phyloP scores from a whole-genome alignment of 352 stramenopile species.

The Pythium chondricola region DNA sequence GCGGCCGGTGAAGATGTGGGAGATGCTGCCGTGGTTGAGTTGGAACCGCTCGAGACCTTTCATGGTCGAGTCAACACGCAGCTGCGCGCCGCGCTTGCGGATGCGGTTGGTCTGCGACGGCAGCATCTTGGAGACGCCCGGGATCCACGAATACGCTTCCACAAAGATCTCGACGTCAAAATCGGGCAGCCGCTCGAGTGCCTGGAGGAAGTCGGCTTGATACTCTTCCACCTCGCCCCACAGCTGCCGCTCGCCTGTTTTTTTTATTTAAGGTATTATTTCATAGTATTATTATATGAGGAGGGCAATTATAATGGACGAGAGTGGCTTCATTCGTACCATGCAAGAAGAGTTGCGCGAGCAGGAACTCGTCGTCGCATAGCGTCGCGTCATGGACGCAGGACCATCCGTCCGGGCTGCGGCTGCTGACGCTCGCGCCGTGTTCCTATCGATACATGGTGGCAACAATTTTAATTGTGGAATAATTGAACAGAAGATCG shows the following conservation, averaged over 20 bases:
- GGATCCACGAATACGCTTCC: slow-evolving; percentile 76
- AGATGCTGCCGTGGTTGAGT: slow-evolving; percentile 68
- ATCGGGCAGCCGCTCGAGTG: slow-evolving; percentile 61
- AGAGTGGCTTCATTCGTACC: too few relatives aligned
- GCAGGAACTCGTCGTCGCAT: slow-evolving; percentile 66
- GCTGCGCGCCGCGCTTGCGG: slow-evolving; percentile 57
- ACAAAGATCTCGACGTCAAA: slow-evolving; percentile 80
- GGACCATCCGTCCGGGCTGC: slow-evolving; percentile 56
- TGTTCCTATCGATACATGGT: slow-evolving; percentile 25
- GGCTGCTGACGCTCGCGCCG: slow-evolving; percentile 26
- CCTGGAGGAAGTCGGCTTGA: slow-evolving; percentile 51
- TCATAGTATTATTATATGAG: not conserved
- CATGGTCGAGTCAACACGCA: slow-evolving; percentile 64
- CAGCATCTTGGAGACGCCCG: slow-evolving; percentile 69
- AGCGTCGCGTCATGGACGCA: slow-evolving; percentile 71
- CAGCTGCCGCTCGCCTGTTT: slow-evolving; percentile 51
- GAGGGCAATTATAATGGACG: too few relatives aligned
- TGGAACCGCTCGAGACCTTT: slow-evolving; percentile 73
- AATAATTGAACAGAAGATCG: too few relatives aligned
- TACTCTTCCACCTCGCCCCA: slow-evolving; percentile 33
- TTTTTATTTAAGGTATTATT: too few relatives aligned
- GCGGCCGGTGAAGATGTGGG: slow-evolving; percentile 57
- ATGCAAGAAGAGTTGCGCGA: slow-evolving; percentile 60
- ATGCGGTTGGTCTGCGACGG: slow-evolving; percentile 70
- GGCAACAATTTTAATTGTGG: too few relatives aligned